Conservation (phyloP, 306 rosid species). For the Lagenaria siceraria region DNA sequence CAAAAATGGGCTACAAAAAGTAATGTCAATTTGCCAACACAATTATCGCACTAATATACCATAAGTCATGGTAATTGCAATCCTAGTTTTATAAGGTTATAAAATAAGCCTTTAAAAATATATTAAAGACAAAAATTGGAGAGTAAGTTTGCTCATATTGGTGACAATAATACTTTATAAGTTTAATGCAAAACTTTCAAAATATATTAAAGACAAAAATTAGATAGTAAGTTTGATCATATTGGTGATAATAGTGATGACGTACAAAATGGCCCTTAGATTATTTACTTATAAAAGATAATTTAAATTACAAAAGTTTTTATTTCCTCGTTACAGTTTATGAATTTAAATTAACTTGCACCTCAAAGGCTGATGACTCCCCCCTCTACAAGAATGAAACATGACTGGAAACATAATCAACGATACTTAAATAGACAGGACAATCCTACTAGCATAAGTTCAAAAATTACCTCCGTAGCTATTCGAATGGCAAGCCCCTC, state of each 20-base stretch:
- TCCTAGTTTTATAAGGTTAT: not conserved
- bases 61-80: not conserved
- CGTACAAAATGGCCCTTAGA: not conserved
- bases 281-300: not conserved
- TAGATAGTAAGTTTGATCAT: not conserved
- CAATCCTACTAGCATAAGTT: not conserved
- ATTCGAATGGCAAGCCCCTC: slow-evolving; percentile 83
- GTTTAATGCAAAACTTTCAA: not conserved
- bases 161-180: too few species aligned
- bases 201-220: not conserved
- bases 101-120: not conserved
- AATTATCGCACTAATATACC: not conserved
- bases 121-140: not conserved
- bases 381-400: not conserved
- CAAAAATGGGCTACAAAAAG: not conserved
- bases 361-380: not conserved
- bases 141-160: not conserved
- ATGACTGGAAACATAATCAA: not conserved
- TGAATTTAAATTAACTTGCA: not conserved
- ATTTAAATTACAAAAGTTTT: not conserved
- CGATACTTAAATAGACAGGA: not conserved
- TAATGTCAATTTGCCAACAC: not conserved
- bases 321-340: not conserved
- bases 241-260: not conserved
- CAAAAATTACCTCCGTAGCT: slow-evolving; percentile 59